Conservation (phyloP, 768 basidiomycete genomes). For the Fibroporia radiculosa region DNA sequence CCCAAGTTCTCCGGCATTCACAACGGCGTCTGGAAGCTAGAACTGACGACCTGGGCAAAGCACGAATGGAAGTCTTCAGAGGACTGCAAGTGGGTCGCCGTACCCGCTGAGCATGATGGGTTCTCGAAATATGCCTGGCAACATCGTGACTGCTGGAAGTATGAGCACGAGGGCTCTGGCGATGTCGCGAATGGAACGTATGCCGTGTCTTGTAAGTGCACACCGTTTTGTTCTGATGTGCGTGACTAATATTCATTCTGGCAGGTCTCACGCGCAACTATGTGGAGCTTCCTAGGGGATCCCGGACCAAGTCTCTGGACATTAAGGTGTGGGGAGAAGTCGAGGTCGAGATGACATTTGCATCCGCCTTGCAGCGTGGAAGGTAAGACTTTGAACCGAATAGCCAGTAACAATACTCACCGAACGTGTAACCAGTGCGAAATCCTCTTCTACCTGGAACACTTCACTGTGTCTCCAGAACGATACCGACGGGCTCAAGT, state of each 20-base stretch:
- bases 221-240: constrained; percentile 6
- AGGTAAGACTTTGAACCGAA: constrained; percentile 4
- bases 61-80: constrained; percentile 15
- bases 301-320: constrained; percentile 16
- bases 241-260: not conserved
- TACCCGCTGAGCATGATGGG: constrained; percentile 9
- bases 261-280: constrained; percentile 22
- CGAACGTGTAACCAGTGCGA: constrained; percentile 11
- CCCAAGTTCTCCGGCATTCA: constrained; percentile 16
- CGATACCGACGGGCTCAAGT: constrained; percentile 15
- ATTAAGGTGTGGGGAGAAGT: constrained; percentile 21
- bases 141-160: constrained; percentile 20
- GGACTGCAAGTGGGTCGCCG: constrained; percentile 13
- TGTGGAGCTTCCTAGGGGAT: constrained; percentile 19
- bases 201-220: constrained; percentile 13
- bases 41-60: constrained; percentile 20
- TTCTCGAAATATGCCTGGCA: constrained; percentile 20
- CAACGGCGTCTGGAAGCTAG: constrained; percentile 17
- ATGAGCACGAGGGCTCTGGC: constrained; percentile 16
- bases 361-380: constrained; percentile 8
- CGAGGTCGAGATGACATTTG: constrained; percentile 16
- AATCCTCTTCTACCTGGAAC: constrained; percentile 18
- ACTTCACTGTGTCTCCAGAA: constrained; percentile 14
- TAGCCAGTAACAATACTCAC: not conserved
- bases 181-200: constrained; percentile 13